Conservation (phyloP, 2,329 filamentous ascomycete genomes). For the Cordyceps fumosorosea region DNA sequence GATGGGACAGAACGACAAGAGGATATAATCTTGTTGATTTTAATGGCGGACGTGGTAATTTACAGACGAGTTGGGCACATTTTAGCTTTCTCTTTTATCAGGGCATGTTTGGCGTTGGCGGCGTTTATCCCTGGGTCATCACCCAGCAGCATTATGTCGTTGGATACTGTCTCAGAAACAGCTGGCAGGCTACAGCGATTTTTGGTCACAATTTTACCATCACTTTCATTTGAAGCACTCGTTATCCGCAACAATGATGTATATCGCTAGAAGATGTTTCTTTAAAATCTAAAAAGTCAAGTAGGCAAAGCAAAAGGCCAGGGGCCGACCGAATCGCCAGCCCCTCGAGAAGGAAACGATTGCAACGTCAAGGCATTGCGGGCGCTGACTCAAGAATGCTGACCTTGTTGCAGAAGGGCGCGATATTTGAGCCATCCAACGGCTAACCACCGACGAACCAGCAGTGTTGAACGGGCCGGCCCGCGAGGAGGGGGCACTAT, state of each 20-base stretch:
- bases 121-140: background rate
- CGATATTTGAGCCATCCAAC: background rate
- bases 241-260: background rate
- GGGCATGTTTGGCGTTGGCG: background rate
- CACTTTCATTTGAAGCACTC: no score
- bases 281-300: background rate
- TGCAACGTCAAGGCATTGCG: background rate
- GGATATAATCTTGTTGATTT: background rate
- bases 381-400: background rate
- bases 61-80: background rate
- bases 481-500: background rate
- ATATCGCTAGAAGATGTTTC: background rate
- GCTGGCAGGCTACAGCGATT: background rate
- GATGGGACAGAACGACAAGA: background rate
- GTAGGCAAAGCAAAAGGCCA: background rate
- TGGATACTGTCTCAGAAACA: background rate
- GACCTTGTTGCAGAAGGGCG: background rate
- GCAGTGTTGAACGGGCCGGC: slow-evolving; percentile 9
- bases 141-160: no score
- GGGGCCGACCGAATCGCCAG: background rate
- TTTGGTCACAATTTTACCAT: background rate
- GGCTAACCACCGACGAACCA: background rate
- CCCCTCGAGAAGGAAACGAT: background rate
- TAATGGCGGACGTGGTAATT: background rate
- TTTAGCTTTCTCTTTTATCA: background rate